Base-by-base conservation (phyloP, 225 moss, liverwort and hornwort species). In the Physcomitrellopsis africana region DNA sequence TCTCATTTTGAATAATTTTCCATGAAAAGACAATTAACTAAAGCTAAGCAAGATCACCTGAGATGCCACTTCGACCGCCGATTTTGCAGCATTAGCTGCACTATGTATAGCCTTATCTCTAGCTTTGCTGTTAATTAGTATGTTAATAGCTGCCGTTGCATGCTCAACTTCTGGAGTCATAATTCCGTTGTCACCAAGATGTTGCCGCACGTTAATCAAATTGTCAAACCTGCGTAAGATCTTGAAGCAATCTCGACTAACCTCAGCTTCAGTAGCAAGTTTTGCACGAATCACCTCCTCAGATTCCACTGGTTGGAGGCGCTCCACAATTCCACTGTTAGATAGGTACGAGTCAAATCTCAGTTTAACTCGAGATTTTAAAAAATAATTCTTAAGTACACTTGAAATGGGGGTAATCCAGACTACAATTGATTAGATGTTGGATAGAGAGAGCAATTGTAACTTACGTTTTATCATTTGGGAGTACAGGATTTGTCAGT, bases 401-500 rank as follows among this genome's bases (percentile, higher is more conserved):
- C 32, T 37, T 37, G 32, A 37, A 37, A 2, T 37, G 4, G 4
- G 32, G 32, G 4, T 37, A 37, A 37, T 37, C 32, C 32, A 2
- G 32, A 37, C 32, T 4, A 37, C 32, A 37, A 37, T 37, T 37
- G 32, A 37, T 37, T 37, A 37, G 32, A 37, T 37, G 32, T 37
- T 37, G 1, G 32, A 37, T 37, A 37, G 32, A 58, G 11, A 51
- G 8, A 5, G 3, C 0, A 1, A n/a, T 3, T 13, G 22, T 0
- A 53, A 45, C 11, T 63, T 73, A 86, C 83, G 54, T 91, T 85
- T 94, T 92, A 63, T 91, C 96, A 60, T 61, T 70, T 0, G 8
- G 0, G 2, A 92, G 88, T 57, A 92, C 16, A 60, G 84, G 92
- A 74, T 91, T 90, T 68, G 80, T 86, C 24, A 83, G 53, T 23